Evolutionary conservation across 2,329 filamentous ascomycete species (phyloP).

Genomic region (Pestalotiopsis sp.): DNA sequence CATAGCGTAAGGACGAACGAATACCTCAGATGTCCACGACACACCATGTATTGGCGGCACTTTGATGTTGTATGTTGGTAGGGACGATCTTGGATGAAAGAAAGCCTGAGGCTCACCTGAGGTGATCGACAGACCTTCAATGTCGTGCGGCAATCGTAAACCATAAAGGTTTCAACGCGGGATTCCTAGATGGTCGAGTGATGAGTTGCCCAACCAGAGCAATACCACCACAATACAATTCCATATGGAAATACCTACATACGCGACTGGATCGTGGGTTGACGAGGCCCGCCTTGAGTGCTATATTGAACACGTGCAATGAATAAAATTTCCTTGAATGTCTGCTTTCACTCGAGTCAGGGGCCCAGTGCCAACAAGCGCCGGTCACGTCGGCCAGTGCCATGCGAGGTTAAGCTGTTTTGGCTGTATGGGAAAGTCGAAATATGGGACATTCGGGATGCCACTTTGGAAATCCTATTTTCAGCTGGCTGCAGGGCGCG

Average conservation of each 20-base stretch:
- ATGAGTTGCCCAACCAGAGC: not conserved
- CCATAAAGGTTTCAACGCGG: not conserved
- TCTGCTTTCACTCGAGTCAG: not conserved
- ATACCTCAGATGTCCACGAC: too few relatives aligned
- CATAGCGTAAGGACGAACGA: too few relatives aligned
- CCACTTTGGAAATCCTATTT: not conserved
- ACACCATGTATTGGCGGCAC: not conserved
- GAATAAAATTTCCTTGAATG: not conserved
- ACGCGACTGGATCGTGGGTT: not conserved
- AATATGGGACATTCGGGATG: not conserved
- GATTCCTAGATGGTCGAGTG: not conserved
- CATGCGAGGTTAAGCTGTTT: not conserved
- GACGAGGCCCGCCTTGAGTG: not conserved
- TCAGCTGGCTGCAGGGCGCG: not conserved
- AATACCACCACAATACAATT: not conserved
- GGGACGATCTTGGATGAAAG: not conserved
- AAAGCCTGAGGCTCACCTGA: not conserved
- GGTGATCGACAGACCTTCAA: not conserved
- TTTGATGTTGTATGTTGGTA: not conserved
- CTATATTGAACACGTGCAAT: not conserved
- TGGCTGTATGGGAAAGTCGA: not conserved
- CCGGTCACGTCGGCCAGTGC: not conserved
- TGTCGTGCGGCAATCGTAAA: not conserved
- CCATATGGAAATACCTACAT: not conserved
- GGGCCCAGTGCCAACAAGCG: not conserved